These are phyloP conservation scores for Micromonas commoda DNA, from an alignment of 139 green algal species.

Conservation along the genomic window DNA sequence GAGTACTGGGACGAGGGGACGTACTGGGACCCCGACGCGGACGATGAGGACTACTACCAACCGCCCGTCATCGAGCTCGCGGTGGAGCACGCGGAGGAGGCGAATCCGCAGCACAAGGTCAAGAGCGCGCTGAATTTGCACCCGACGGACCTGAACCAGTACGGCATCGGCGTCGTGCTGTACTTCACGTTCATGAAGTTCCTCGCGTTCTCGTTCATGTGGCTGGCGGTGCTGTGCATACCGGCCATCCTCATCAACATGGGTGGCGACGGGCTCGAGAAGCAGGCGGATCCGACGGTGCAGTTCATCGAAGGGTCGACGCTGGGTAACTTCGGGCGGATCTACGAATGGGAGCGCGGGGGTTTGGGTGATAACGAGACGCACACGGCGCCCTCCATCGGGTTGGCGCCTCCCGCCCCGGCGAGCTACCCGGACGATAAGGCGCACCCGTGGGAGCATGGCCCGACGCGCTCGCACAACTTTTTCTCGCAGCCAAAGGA, in stretches of 20 bases:
- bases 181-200: constrained; percentile 42
- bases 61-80: not conserved
- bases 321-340: not conserved
- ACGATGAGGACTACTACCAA: not conserved
- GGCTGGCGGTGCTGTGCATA: constrained; percentile 14
- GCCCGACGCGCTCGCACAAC: not conserved
- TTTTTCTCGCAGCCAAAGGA: not conserved
- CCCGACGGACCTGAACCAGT: constrained; percentile 39
- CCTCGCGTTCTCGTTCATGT: constrained; percentile 34
- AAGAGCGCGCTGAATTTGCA: not conserved
- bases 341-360: too few relatives aligned
- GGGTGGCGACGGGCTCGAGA: constrained; percentile 18
- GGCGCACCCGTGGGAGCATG: not conserved
- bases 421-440: not conserved
- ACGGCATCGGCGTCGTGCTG: constrained; percentile 34
- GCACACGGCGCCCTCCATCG: too few relatives aligned
- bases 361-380: too few relatives aligned
- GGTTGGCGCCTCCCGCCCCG: too few relatives aligned
- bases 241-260: constrained; percentile 35
- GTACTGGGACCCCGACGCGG: not conserved
- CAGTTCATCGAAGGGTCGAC: not conserved
- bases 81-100: not conserved
- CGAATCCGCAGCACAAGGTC: not conserved
- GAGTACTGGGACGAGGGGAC: not conserved
- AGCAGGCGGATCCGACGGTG: not conserved